Evolutionary conservation across 306 rosid species (phyloP).

Genomic region (Cercis canadensis): DNA sequence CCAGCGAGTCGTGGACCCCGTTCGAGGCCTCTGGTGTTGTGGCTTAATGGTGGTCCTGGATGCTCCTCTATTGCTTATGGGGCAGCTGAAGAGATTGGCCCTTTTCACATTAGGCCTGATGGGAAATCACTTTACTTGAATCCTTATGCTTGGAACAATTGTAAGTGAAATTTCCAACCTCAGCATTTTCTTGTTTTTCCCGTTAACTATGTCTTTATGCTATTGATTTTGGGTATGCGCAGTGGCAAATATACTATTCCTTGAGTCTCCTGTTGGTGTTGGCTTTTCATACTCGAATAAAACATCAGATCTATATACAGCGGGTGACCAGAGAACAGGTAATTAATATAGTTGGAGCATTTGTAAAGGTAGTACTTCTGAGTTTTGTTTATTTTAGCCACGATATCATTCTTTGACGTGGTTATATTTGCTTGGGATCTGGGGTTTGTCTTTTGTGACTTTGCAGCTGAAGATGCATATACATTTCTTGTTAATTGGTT

Average conservation of each 20-base stretch:
- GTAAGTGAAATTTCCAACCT: slow-evolving; percentile 47
- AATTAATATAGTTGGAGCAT: slow-evolving; percentile 37
- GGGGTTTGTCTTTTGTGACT: slow-evolving; percentile 36
- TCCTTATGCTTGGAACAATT: slow-evolving; percentile 90
- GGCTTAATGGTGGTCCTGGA: slow-evolving; percentile 99
- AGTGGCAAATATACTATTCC: slow-evolving; percentile 94
- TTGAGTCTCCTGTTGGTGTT: slow-evolving; percentile 98
- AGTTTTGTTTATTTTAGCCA: slow-evolving; percentile 32
- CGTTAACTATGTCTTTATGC: slow-evolving; percentile 6
- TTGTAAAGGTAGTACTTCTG: slow-evolving; percentile 2
- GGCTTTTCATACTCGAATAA: slow-evolving; percentile 91
- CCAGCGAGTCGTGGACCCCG: slow-evolving; percentile 57
- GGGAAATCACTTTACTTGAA: slow-evolving; percentile 86
- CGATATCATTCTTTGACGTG: slow-evolving; percentile 5
- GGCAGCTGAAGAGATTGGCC: slow-evolving; percentile 93
- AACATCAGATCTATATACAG: slow-evolving; percentile 72
- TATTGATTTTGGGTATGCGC: slow-evolving; percentile 37
- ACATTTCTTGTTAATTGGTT: slow-evolving; percentile 87
- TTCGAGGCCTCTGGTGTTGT: slow-evolving; percentile 87
- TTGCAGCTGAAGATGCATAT: slow-evolving; percentile 90
- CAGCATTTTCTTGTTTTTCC: background rate
- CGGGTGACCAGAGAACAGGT: slow-evolving; percentile 95
- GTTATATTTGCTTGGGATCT: slow-evolving; percentile 33
- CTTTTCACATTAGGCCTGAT: slow-evolving; percentile 79
- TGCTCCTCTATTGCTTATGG: slow-evolving; percentile 98